Evolutionary conservation across 177 flowering plant genomes (phyloP).

Genomic region (Vitis hybrid): DNA sequence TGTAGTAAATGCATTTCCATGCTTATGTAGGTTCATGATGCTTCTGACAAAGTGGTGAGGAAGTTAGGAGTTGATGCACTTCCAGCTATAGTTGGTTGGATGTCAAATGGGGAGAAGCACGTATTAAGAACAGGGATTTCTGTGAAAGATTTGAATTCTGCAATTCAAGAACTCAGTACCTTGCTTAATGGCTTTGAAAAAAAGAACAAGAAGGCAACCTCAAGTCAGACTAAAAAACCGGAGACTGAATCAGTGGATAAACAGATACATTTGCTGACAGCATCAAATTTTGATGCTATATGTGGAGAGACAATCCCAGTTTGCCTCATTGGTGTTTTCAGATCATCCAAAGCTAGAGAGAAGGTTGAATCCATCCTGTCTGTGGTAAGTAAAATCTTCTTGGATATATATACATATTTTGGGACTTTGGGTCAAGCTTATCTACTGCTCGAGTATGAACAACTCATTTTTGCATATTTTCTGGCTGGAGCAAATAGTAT

Average conservation of each 20-base stretch:
- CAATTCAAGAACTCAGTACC: conserved; percentile 58
- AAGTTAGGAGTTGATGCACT: conserved; percentile 67
- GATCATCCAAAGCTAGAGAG: conserved; percentile 62
- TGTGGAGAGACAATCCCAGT: conserved; percentile 75
- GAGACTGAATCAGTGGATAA: conserved; percentile 33
- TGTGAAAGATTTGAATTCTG: conserved; percentile 77
- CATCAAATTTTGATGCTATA: conserved; percentile 47
- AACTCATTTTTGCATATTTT: too few relatives aligned
- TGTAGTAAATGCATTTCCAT: conserved; percentile 5
- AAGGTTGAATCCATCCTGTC: conserved; percentile 59
- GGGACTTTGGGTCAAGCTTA: too few relatives aligned
- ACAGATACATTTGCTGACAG: conserved; percentile 49
- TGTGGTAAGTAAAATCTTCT: conserved; percentile 40
- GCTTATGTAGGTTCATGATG: conserved; percentile 57
- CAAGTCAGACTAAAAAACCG: conserved; percentile 34
- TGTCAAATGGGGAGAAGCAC: conserved; percentile 77
- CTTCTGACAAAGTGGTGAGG: conserved; percentile 55
- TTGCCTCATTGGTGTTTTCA: conserved; percentile 81
- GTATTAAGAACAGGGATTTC: conserved; percentile 62
- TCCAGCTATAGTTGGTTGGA: conserved; percentile 88
- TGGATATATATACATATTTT: background rate
- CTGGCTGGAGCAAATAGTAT: too few relatives aligned
- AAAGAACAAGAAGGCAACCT: conserved; percentile 57
- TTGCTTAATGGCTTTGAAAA: conserved; percentile 72
- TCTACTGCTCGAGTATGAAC: too few relatives aligned